Base-by-base conservation (phyloP, 2,329 filamentous ascomycete genomes). In the Rugonectria rugulosa region DNA sequence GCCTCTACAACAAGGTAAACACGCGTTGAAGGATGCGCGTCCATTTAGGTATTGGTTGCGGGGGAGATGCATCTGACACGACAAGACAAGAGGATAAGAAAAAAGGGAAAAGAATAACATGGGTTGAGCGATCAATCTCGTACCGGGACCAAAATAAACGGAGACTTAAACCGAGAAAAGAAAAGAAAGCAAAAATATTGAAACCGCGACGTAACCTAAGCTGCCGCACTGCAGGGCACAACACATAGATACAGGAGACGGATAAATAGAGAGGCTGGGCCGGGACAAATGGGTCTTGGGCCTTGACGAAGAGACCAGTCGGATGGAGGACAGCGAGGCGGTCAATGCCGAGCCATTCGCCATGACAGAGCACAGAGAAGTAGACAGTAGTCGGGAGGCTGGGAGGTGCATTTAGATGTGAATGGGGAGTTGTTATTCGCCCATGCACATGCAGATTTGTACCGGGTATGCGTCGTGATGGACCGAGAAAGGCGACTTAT, bases 1-100 rank as follows among this genome's bases (percentile, higher is more conserved):
- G n/a, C n/a, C n/a, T n/a, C n/a, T n/a, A 47, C 23, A 12, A n/a
- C 31, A 34, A 11, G 24, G 7, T 31, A 29, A 47, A 60, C 56
- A 56, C 65, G 59, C 62, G 62, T 31, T 47, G 37, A 47, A 48
- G 43, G 34, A 53, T 57, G 57, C 63, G 65, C 58, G 59, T 68
- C 56, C n/a, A 40, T 27, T 59, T 45, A 26, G 20, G 19, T 44
- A 36, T 47, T 31, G 49, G 44, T 63, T 67, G 63, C 57, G 64
- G 65, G 64, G 63, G 58, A 54, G 60, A 61, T 60, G 54, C 45
- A 54, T 50, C 55, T 56, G 55, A 54, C 56, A 53, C 17, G 36
- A 20, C 47, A 20, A n/a, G n/a, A n/a, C n/a, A n/a, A n/a, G 32
- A 20, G 11, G 7, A 12, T 29, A 45, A 38, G 51, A 50, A 59